Base-by-base conservation (phyloP, 2,329 filamentous ascomycete genomes). In the Trichoderma aggressivum region DNA sequence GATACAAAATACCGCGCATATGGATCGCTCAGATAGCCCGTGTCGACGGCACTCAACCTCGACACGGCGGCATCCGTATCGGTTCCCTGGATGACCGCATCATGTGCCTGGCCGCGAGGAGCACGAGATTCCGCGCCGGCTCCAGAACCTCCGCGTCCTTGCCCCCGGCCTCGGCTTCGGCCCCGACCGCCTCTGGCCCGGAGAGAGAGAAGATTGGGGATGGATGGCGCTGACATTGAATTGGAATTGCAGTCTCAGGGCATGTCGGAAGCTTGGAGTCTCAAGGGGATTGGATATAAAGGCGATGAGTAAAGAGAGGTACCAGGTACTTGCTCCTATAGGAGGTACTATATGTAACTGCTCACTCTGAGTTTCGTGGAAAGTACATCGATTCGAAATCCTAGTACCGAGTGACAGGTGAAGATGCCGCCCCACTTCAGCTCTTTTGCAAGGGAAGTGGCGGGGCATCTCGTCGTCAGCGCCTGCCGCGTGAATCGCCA, bases 1-100 rank as follows among this genome's bases (percentile, higher is more conserved):
- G 87, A 83, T 2, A 92, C 90, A 79, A 98, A 94, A 69, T 86
- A 86, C 67, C 83, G 83, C 2, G 94, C 94, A 82, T 92, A 98
- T 0, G 88, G 88, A 78, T 99, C 96, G 3, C 92, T 83, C 1
- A 99, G 84, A 79, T 98, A 98, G 36, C 94, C 94, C 64, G 94
- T 79, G 70, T 92, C 88, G 18, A 98, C 94, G 14, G 95, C 95
- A 79, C 94, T 98, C 81, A 97, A 84, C 43, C 96, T 89, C 34
- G 94, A 97, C 55, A 94, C 89, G 72, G 93, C 93, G 30, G 96
- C 96, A 83, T 99, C 96, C 72, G 91, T 90, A 81, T 99, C 96
- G 3, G 96, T 99, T 74, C 90, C 90, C 80, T 97, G 95, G 71
- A 99, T 91, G 53, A 91, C 88, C 72, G 86, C 85, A 81, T 98